Evolutionary conservation across 2,329 filamentous ascomycete species (phyloP), one percentile per base, ranked within the genome.

Genomic region (Tolypocladium guangdongense): DNA sequence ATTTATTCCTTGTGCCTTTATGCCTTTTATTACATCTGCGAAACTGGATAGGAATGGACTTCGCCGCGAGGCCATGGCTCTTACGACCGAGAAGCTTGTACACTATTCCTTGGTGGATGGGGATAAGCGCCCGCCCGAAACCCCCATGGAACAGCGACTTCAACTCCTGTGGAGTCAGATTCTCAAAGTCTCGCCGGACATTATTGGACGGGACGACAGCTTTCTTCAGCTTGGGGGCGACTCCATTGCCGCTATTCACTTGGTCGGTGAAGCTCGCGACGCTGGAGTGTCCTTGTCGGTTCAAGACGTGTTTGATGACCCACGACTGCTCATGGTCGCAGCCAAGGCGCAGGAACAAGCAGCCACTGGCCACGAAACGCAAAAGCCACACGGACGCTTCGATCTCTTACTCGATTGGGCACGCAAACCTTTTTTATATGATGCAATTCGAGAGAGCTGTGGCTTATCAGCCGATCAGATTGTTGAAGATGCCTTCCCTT

Each of bases 151-250:
- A 8, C 2, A 8, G 2, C 30, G 8, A 11, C 8, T 32, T 7
- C 30, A 32, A 3, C 8, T 2, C 2, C 7, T 32, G 2, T 32
- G 30, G 30, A 8, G 7, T 2, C 2, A 10, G 8, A 10, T 11
- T 2, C 30, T 32, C 8, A 11, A 11, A 7, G 11, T 32, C 8
- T 10, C 30, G 2, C 2, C 8, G 30, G 30, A 32, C 2, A 10
- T 8, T 2, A 50, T 55, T 14, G 49, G 54, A 3, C 3, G 24
- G 10, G 35, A 49, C 7, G 60, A 63, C 39, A 60, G 56, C 52
- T 68, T 68, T 52, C 61, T 68, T 50, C 49, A 54, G 7, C 47
- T 66, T 3, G 65, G 66, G 1, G 66, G 66, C 6, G 60, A 67
- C 50, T 68, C 65, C 0, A 56, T 66, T 30, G 49, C 49, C 4